phyloP scores from a whole-genome alignment of 768 basidiomycete species.

The Pholiota conissans region DNA sequence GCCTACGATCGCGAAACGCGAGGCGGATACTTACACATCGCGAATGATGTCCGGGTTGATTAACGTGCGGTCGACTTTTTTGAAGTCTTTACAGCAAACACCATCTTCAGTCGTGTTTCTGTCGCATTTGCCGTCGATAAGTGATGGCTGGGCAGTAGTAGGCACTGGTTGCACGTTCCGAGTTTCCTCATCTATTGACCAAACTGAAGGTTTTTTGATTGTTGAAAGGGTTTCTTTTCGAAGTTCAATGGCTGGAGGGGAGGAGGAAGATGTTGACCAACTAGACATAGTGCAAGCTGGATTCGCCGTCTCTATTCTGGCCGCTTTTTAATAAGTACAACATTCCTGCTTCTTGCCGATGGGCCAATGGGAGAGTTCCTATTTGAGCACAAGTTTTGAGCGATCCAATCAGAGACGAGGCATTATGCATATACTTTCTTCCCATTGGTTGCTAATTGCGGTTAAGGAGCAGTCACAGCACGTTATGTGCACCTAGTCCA shows the following conservation, averaged over 20 bases:
- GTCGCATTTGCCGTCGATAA: too few species aligned
- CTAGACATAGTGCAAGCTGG: constrained; percentile 20
- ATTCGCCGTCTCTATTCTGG: too few species aligned
- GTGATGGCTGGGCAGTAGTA: too few species aligned
- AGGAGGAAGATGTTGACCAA: constrained; percentile 16
- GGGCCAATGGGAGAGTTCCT: too few species aligned
- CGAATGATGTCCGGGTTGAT: constrained; percentile 86
- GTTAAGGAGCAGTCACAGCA: too few species aligned
- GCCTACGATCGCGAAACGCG: background rate
- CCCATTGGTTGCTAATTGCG: too few species aligned
- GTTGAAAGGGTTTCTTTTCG: constrained; percentile 22
- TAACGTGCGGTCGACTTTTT: constrained; percentile 77
- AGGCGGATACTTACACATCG: constrained; percentile 65
- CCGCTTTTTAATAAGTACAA: too few species aligned
- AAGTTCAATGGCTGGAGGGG: constrained; percentile 24
- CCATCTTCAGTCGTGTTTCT: constrained; percentile 54
- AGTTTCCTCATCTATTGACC: constrained; percentile 54
- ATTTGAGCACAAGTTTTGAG: too few species aligned
- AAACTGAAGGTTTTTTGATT: constrained; percentile 53
- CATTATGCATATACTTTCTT: too few species aligned
- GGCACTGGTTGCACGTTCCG: constrained; percentile 42
- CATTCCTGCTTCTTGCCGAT: too few species aligned
- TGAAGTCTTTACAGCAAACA: constrained; percentile 88
- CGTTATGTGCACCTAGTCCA: too few species aligned
- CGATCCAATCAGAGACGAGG: too few species aligned